Base-by-base conservation (phyloP, 352 stramenopile species). In the Pseudoperonospora humuli region DNA sequence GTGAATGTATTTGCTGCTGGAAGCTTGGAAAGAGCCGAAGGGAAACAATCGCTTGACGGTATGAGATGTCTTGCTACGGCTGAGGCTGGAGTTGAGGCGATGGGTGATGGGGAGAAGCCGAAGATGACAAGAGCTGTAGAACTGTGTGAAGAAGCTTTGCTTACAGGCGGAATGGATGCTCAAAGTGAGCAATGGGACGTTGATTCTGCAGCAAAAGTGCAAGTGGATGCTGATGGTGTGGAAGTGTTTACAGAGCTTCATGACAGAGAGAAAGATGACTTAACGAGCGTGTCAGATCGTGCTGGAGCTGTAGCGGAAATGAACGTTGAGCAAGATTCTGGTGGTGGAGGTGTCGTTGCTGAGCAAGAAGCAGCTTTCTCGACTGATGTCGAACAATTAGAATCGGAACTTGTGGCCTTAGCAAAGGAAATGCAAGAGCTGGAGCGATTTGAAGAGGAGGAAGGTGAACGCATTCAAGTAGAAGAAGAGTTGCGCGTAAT, bases 401-500 rank as follows among this genome's bases (percentile, higher is more conserved):
- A 56, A 23, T 26, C 14, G n/a, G 35, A 58, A 3, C 24, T 20
- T 5, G 32, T 52, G 1, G 28, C 34, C 11, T 19, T 40, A 8
- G 41, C 42, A 10, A 67, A 50, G 23, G 58, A 63, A 39, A 33
- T 61, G 17, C 17, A 45, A 34, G 50, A 60, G 15, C 10, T 64
- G 5, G 34, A 55, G 7, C 43, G 50, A 42, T 39, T 64, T 0
- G 57, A 59, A 28, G 45, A 45, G 24, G 37, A 51, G 7, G 51
- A 70, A 39, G 19, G 39, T 17, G 46, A 57, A n/a, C 51, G 39
- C 24, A 31, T 56, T 49, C 43, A 32, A 4, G 43, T 45, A 3
- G 57, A 64, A 54, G 43, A 67, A 31, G 57, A 75, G 19, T 42
- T 74, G 10, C 52, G 40, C 7, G 21, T 29, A 10, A 67, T 70